These are phyloP conservation scores for Penicillium hesseltinei DNA, from an alignment of 2,329 filamentous ascomycete species.

Conservation along the genomic window DNA sequence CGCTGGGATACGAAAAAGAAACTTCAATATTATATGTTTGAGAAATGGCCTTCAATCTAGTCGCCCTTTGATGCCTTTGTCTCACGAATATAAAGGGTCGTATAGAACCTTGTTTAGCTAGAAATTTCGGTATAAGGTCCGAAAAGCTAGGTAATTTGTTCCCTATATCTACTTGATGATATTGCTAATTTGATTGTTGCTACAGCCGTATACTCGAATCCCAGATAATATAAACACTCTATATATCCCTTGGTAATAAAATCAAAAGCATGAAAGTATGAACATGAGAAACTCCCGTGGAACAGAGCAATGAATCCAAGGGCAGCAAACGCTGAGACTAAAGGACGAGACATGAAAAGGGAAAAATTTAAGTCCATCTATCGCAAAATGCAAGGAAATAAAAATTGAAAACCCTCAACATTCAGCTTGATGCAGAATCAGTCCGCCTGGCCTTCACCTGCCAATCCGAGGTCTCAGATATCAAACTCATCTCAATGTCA, in stretches of 20 bases:
- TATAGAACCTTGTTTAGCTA: not conserved
- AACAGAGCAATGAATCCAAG: not conserved
- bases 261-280: not conserved
- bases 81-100: not conserved
- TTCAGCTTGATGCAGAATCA: not conserved
- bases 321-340: not conserved
- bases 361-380: not conserved
- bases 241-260: not conserved
- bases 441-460: not conserved
- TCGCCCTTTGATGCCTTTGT: not conserved
- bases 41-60: not conserved
- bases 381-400: not conserved
- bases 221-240: not conserved
- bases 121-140: not conserved
- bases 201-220: not conserved
- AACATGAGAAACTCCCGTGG: not conserved
- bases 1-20: not conserved
- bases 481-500: not conserved
- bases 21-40: not conserved
- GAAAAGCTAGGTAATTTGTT: not conserved
- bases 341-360: not conserved
- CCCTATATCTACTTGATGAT: not conserved
- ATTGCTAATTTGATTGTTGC: not conserved
- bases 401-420: not conserved
- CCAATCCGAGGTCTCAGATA: not conserved